phyloP scores from a whole-genome alignment of 1,284 basidiomycete genomes.

The Cystobasidiaceae sp. region DNA sequence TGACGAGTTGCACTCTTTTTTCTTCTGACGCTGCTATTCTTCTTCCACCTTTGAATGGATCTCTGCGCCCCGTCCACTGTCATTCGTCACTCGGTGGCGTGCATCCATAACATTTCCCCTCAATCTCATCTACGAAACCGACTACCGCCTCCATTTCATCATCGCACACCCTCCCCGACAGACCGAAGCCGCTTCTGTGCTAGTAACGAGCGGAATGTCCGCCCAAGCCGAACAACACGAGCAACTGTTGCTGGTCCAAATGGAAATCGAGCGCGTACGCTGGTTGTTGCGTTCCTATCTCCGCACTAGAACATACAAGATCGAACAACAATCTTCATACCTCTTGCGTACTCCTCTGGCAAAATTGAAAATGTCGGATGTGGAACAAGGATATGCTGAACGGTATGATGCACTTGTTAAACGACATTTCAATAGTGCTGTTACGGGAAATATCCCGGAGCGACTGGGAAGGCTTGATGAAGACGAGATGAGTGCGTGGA shows the following conservation, averaged over 20 bases:
- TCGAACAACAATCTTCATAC: slow-evolving; percentile 75
- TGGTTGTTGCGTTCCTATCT: slow-evolving; percentile 82
- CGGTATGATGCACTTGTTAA: slow-evolving; percentile 15
- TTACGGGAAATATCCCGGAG: slow-evolving; percentile 20
- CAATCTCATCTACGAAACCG: too few species aligned
- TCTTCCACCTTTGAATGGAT: neutral
- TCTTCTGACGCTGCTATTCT: neutral
- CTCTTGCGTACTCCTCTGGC: slow-evolving; percentile 61
- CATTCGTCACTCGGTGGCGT: too few species aligned
- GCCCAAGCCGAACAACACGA: slow-evolving; percentile 80
- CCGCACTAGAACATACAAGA: slow-evolving; percentile 80
- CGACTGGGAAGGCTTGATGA: slow-evolving; percentile 25
- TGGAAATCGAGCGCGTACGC: slow-evolving; percentile 85
- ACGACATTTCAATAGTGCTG: slow-evolving; percentile 14
- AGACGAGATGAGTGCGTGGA: slow-evolving; percentile 30
- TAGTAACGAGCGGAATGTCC: slow-evolving; percentile 69
- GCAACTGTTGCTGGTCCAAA: slow-evolving; percentile 81
- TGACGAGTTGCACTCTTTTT: too few species aligned
- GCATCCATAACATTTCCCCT: too few species aligned
- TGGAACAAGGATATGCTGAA: slow-evolving; percentile 26
- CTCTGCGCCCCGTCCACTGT: too few species aligned
- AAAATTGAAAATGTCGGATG: slow-evolving; percentile 22
- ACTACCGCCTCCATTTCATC: slow-evolving; percentile 38
- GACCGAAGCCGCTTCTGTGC: slow-evolving; percentile 49
- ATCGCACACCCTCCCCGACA: slow-evolving; percentile 34